These are phyloP conservation scores for Naumovozyma castellii DNA, from an alignment of 805 yeast species.

Conservation along the genomic window DNA sequence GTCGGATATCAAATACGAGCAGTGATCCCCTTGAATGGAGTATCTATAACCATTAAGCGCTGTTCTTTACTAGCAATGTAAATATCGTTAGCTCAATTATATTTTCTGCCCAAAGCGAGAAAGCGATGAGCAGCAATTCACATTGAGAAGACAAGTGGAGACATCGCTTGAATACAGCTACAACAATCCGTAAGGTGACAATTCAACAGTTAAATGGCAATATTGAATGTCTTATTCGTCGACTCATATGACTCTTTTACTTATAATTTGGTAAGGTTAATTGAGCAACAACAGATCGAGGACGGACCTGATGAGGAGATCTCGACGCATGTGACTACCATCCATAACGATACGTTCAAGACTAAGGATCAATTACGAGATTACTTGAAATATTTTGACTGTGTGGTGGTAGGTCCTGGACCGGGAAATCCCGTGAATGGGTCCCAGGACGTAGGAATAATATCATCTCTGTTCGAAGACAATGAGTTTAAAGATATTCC, in stretches of 20 bases:
- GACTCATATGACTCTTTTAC: slow-evolving; percentile 97
- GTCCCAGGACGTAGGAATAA: slow-evolving; percentile 58
- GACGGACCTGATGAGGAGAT: slow-evolving; percentile 4
- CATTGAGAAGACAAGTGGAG: neutral
- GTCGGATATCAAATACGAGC: neutral
- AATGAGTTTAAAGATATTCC: slow-evolving; percentile 36
- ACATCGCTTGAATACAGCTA: too few relatives aligned
- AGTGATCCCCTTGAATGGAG: neutral
- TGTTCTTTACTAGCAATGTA: neutral
- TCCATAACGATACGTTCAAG: slow-evolving; percentile 32
- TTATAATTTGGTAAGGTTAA: slow-evolving; percentile 59
- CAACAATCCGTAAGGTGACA: neutral
- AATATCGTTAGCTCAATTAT: too few relatives aligned
- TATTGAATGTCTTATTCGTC: slow-evolving; percentile 32
- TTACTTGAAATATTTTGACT: slow-evolving; percentile 50
- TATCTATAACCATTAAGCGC: too few relatives aligned
- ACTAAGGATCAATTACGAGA: slow-evolving; percentile 29
- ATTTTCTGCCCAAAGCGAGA: too few relatives aligned
- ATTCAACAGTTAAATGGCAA: slow-evolving; percentile 5
- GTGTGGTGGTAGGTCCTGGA: slow-evolving; percentile 89
- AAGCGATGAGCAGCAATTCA: too few relatives aligned
- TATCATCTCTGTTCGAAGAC: slow-evolving; percentile 45
- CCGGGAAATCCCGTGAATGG: slow-evolving; percentile 77
- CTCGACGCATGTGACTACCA: slow-evolving; percentile 27
- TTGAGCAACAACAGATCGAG: slow-evolving; percentile 40